These are phyloP conservation scores for Trichosporon ovoides DNA, from an alignment of 1,284 basidiomycete species.

Conservation along the genomic window DNA sequence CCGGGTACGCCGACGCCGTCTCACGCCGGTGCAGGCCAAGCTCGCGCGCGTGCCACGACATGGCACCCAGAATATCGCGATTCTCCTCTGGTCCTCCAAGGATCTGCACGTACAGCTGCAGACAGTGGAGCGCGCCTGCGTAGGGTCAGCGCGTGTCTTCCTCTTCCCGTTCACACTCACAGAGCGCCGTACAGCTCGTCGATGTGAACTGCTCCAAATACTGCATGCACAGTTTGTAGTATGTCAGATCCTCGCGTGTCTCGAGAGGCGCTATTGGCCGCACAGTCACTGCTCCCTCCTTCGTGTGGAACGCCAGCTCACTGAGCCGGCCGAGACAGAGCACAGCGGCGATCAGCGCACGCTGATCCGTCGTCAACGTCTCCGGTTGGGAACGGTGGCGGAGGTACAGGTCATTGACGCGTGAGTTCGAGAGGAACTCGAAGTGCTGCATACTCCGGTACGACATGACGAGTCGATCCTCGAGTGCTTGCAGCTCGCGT, in stretches of 20 bases:
- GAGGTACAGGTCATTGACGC: slow-evolving; percentile 19
- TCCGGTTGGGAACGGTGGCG: slow-evolving; percentile 24
- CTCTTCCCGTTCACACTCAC: slow-evolving; percentile 16
- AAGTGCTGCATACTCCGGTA: slow-evolving; percentile 20
- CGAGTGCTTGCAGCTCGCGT: slow-evolving; percentile 10
- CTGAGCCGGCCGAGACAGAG: slow-evolving; percentile 21
- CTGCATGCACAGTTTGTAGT: slow-evolving; percentile 25
- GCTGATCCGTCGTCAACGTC: slow-evolving; percentile 24
- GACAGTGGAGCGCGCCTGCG: slow-evolving; percentile 27
- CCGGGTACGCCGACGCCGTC: slow-evolving; percentile 23
- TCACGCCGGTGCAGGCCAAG: slow-evolving; percentile 28
- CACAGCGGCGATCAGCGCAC: slow-evolving; percentile 23
- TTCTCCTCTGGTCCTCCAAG: slow-evolving; percentile 28
- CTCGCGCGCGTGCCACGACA: slow-evolving; percentile 29
- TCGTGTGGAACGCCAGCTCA: slow-evolving; percentile 15
- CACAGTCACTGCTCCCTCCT: not conserved
- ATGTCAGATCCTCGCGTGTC: slow-evolving; percentile 28
- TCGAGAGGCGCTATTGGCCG: slow-evolving; percentile 6
- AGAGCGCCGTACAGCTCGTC: slow-evolving; percentile 24
- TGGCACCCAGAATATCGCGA: slow-evolving; percentile 25
- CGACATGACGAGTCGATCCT: slow-evolving; percentile 16
- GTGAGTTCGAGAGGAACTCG: slow-evolving; percentile 11
- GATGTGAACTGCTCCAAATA: slow-evolving; percentile 23
- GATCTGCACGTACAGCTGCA: slow-evolving; percentile 23
- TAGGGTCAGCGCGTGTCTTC: not conserved